A percentile compares a stretch with the other conserved stretches of the same genome.
Conservation (phyloP, 2,329 filamentous ascomycete species). For the Aspergillus pseudoviridinutans region DNA sequence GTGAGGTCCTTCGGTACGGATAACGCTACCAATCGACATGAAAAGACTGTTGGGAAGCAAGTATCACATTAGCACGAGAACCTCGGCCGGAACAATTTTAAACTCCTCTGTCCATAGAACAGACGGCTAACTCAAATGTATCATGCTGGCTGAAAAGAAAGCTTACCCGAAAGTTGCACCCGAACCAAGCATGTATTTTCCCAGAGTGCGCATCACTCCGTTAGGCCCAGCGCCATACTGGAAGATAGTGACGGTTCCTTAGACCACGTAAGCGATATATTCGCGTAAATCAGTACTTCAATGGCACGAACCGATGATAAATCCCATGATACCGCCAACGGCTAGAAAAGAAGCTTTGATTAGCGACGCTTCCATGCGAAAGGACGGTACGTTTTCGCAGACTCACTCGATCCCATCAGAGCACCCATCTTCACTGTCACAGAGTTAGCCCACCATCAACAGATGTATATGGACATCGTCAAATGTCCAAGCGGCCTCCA, state of each 20-base stretch:
- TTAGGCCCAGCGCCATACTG: constrained; percentile 90
- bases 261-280: constrained; percentile 4
- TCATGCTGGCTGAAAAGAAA: constrained; percentile 4
- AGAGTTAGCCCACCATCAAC: constrained; percentile 25
- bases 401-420: constrained; percentile 97
- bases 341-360: constrained; percentile 50
- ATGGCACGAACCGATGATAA: constrained; percentile 75
- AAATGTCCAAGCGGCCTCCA: constrained; percentile 3
- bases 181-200: constrained; percentile 95
- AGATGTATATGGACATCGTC: constrained; percentile 9
- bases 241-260: constrained; percentile 90
- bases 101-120: not conserved
- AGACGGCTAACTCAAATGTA: not conserved
- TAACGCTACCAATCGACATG: constrained; percentile 97
- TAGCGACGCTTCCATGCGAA: constrained; percentile 3
- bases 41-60: constrained; percentile 62
- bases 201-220: constrained; percentile 87
- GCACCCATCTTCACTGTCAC: constrained; percentile 89
- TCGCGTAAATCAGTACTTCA: not conserved
- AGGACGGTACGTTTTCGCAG: constrained; percentile 4
- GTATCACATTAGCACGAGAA: not conserved
- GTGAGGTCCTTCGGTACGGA: constrained; percentile 82
- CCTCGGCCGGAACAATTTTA: not conserved
- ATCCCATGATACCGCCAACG: constrained; percentile 93
- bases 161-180: constrained; percentile 91